Percentiles rank a stretch among this genome's conserved stretches.
phyloP scores from a whole-genome alignment of 202 grass and related monocot genomes.

The Miscanthus sacchariflorus region DNA sequence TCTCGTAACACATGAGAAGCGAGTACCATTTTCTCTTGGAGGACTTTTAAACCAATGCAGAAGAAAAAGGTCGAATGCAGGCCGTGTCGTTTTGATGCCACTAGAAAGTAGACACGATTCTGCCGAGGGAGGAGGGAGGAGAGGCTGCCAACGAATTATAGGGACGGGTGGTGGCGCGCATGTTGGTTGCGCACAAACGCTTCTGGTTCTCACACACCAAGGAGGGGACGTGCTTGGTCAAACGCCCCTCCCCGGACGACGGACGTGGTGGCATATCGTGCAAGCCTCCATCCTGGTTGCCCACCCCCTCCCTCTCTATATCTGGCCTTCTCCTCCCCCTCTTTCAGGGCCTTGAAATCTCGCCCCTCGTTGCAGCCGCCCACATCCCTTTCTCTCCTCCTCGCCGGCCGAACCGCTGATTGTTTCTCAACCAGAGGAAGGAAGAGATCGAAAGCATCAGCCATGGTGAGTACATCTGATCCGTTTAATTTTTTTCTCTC shows the following conservation, averaged over 20 bases:
- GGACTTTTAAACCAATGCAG: no score
- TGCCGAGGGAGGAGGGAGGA: background rate
- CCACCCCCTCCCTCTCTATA: slow-evolving; percentile 67
- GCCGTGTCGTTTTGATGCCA: slow-evolving; percentile 24
- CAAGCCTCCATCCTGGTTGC: slow-evolving; percentile 42
- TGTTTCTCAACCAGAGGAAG: slow-evolving; percentile 48
- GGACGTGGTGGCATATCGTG: slow-evolving; percentile 50
- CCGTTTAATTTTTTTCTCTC: no score
- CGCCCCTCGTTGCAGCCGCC: slow-evolving; percentile 16
- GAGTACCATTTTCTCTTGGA: no score
- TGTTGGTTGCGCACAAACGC: slow-evolving; percentile 47
- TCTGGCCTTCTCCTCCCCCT: slow-evolving; percentile 54
- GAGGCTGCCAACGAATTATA: slow-evolving; percentile 36
- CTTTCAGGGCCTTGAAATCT: slow-evolving; percentile 65
- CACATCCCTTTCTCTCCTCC: slow-evolving; percentile 37
- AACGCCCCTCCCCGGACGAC: slow-evolving; percentile 28
- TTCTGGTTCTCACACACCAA: slow-evolving; percentile 60
- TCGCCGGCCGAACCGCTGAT: background rate
- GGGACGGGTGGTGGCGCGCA: slow-evolving; percentile 58
- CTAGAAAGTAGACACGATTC: background rate
- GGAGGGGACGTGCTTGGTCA: slow-evolving; percentile 70
- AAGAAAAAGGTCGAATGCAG: background rate
- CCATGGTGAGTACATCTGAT: slow-evolving; percentile 58
- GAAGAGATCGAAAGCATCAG: slow-evolving; percentile 36
- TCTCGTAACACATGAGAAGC: no score